Percentiles rank a stretch among this genome's conserved stretches.
Evolutionary conservation across 345 rosid genomes (phyloP).

Genomic region (Kandelia obovata): DNA sequence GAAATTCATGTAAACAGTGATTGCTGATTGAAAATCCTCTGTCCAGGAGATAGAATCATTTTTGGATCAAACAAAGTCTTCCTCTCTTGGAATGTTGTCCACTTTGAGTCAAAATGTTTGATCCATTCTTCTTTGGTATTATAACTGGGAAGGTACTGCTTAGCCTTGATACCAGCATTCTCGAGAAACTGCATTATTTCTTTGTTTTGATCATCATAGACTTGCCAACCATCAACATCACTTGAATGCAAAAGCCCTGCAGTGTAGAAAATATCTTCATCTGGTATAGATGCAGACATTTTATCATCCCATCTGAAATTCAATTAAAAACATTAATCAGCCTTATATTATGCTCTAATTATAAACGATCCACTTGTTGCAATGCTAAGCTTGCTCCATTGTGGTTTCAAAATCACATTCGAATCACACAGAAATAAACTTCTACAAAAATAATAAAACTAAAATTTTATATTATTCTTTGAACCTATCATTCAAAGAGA

Average conservation of each 20-base stretch:
- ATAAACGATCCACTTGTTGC: too few species aligned
- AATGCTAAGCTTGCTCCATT: too few species aligned
- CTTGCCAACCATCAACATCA: conserved; percentile 9
- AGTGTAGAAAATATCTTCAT: conserved; percentile 25
- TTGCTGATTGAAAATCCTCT: conserved; percentile 10
- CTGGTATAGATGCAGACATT: conserved; percentile 22
- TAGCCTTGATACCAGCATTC: conserved; percentile 7
- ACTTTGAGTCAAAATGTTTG: conserved; percentile 21
- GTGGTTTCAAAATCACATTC: too few species aligned
- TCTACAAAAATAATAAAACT: too few species aligned
- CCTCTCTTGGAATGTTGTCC: conserved; percentile 16
- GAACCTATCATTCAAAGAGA: too few species aligned
- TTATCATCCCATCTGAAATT: conserved; percentile 23
- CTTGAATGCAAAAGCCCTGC: conserved; percentile 8
- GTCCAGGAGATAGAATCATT: conserved; percentile 17
- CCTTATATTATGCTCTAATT: too few species aligned
- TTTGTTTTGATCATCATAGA: conserved; percentile 13
- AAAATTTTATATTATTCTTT: too few species aligned
- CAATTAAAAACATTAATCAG: not conserved
- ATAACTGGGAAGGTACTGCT: conserved; percentile 18
- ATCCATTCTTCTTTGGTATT: conserved; percentile 19
- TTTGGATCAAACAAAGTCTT: conserved; percentile 23
- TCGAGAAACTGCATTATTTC: conserved; percentile 14
- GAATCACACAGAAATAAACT: too few species aligned
- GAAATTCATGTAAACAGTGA: not conserved